Conservation (phyloP, 176 grass and related monocot species). For the Oryza glumipatula region DNA sequence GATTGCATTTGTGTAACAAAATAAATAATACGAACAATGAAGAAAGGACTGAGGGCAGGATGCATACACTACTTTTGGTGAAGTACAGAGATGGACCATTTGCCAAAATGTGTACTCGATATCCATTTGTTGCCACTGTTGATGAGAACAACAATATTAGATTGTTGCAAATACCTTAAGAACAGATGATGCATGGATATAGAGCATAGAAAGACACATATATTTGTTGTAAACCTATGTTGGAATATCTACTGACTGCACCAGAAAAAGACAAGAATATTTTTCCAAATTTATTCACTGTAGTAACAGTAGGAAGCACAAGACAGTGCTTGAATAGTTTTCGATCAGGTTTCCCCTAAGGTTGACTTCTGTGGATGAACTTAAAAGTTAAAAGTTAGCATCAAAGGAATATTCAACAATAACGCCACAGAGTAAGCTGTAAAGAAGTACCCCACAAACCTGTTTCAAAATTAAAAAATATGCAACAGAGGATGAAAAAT, state of each 20-base stretch:
- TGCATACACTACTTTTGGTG: constrained; percentile 98
- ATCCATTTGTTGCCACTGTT: constrained; percentile 99
- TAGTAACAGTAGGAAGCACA: neutral
- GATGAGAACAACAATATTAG: constrained; percentile 44
- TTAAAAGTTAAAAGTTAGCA: neutral
- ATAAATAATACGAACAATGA: constrained; percentile 23
- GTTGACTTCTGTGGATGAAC: neutral
- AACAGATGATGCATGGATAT: constrained; percentile 3
- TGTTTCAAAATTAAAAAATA: neutral
- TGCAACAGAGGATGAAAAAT: too few species aligned
- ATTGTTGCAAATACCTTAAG: constrained; percentile 2
- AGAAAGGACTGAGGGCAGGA: constrained; percentile 51
- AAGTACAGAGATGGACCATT: constrained; percentile 99
- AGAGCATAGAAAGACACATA: neutral
- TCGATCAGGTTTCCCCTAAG: neutral
- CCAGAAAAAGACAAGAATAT: neutral
- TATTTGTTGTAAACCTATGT: neutral
- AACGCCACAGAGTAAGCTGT: neutral
- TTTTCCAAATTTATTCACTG: neutral
- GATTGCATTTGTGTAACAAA: neutral
- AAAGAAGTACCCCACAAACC: neutral
- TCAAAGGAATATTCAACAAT: neutral
- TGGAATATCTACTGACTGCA: neutral
- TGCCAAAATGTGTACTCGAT: constrained; percentile 99
- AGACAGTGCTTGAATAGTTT: neutral